Evolutionary conservation across 2,329 filamentous ascomycete species (phyloP), one percentile per base, ranked within the genome.

Genomic region (Xylaria sp.): DNA sequence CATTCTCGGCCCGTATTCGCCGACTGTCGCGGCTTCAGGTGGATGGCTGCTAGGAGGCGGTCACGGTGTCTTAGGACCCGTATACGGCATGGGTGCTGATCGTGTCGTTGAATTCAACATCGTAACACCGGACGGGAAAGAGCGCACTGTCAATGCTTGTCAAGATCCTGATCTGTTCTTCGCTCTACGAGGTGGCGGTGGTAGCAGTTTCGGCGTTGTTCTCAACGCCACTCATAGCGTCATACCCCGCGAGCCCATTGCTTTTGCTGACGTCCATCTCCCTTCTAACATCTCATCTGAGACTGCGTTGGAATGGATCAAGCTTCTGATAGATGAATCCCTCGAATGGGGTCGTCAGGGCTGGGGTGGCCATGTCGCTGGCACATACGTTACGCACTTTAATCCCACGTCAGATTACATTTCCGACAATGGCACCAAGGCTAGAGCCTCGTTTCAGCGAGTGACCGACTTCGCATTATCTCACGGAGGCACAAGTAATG

Each of bases 171-270:
- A 89, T 60, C 61, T 74, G 23, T 73, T 72, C 57, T 74, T 69
- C 57, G 73, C 73, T 58, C 57, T 74, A 31, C 66, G 71, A 55
- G 73, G 71, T 41, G 73, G 73, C 13, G 72, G 86, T 2, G 83
- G 82, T 12, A 85, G 84, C 1, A 86, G 82, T 13, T 88, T 85
- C 70, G 86, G 82, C 3, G 78, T 88, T 2, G 82, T 88, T 18
- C 66, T 74, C n/a, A 68, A 43, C 31, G 70, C 70, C n/a, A 71
- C 67, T 20, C 71, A 73, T 43, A 67, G 70, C 31, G 71, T 73
- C 39, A 67, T 72, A 43, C 70, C 71, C 43, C 64, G 63, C 54
- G 39, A 71, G 33, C 71, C 71, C 25, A 68, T 73, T 33, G 70
- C 68, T 58, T 69, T 73, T 48, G 70, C 70, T 18, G 64, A 73